Conservation (phyloP, 768 basidiomycete species). For the Lactarius vividus region DNA sequence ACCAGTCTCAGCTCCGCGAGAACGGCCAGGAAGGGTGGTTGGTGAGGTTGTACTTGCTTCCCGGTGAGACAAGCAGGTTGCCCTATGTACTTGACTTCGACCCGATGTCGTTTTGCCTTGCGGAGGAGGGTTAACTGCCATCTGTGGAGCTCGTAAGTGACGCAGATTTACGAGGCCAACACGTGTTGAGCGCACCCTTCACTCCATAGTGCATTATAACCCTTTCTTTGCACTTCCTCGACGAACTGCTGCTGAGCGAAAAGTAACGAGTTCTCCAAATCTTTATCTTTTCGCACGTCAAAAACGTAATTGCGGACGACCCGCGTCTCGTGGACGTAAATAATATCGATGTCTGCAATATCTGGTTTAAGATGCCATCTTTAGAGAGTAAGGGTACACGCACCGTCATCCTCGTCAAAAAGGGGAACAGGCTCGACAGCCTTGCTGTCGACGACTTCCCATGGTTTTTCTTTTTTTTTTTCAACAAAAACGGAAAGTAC, state of each 20-base stretch:
- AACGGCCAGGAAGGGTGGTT: constrained; percentile 68
- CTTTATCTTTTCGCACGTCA: constrained; percentile 49
- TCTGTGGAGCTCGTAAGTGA: constrained; percentile 36
- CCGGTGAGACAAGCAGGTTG: constrained; percentile 59
- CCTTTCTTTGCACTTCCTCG: constrained; percentile 49
- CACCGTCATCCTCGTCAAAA: constrained; percentile 60
- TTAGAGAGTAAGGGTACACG: constrained; percentile 25
- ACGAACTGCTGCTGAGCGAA: constrained; percentile 67
- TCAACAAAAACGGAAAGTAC: constrained; percentile 42
- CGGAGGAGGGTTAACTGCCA: constrained; percentile 69
- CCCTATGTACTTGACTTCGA: constrained; percentile 68
- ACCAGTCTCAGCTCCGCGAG: constrained; percentile 41
- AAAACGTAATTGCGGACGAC: constrained; percentile 63
- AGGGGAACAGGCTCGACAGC: constrained; percentile 61
- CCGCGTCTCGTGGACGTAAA: constrained; percentile 50
- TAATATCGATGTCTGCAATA: constrained; percentile 54
- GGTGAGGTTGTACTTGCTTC: constrained; percentile 43
- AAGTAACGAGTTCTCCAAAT: constrained; percentile 51
- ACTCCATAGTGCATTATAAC: constrained; percentile 59
- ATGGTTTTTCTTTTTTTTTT: constrained; percentile 54
- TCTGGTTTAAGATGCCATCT: not conserved
- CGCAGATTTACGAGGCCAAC: not conserved
- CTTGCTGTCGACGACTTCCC: constrained; percentile 75
- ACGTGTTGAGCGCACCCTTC: constrained; percentile 53
- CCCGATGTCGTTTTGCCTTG: constrained; percentile 56